Evolutionary conservation across 495 filamentous ascomycete species (phyloP), one percentile per base, ranked within the genome.

Genomic region (Penicillium waksmanii): DNA sequence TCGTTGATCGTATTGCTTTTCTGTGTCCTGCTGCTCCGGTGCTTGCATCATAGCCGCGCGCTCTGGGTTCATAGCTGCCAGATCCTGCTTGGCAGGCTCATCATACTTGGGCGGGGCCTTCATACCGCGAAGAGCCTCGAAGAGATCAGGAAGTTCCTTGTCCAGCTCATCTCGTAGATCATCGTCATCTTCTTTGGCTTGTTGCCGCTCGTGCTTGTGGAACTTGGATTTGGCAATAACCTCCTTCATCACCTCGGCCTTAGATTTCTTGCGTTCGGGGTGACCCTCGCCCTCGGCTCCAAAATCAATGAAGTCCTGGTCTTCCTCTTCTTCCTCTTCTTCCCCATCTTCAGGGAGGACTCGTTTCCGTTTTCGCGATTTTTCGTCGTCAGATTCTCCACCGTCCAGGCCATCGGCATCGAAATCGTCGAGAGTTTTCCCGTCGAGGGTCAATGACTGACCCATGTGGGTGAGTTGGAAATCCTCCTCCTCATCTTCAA

Each of bases 201-300:
- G 85, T 76, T 98, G 96, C 19, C 95, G 87, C 74, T 97, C 92
- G 58, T 91, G 89, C 75, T 96, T 98, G 80, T 97, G 81, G 27
- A 90, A 82, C 70, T 98, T 99, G 3, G 96, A 98, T 74, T 98
- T 99, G 38, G 93, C 89, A 59, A 98, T 98, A 58, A 98, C 86
- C 73, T 98, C 96, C 64, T 94, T 89, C 89, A 97, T 97, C 34
- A 98, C 90, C 69, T 99, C 95, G 48, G 92, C 85, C 71, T 94
- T 97, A 18, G 86, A 89, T 76, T 96, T 99, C 69, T 96, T 96
- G 44, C 87, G 82, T 60, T 91, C 89, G 0, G 90, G 87, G 50
- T 77, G 63, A 25, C 85, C 81, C 25, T 79, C 83, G 2, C 73
- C 81, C 11, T 65, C 70, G 3, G 77, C 82, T 6, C 70, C 80